phyloP scores from a whole-genome alignment of 2,329 filamentous ascomycete species.

The Aspergillus aculeatus region DNA sequence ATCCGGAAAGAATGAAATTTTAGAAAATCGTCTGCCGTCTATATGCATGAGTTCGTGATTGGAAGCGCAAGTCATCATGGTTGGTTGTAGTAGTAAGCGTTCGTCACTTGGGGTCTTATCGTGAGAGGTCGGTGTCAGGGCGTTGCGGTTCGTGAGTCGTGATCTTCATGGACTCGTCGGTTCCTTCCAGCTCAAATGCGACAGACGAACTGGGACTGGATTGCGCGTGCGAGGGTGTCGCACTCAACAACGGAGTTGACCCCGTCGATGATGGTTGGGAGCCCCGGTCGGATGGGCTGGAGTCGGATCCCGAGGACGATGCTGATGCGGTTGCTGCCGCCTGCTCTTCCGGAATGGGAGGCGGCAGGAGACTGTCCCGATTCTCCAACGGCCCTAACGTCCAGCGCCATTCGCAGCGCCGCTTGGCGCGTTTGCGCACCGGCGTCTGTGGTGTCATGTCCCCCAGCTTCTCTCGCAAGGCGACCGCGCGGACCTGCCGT shows the following conservation, averaged over 20 bases:
- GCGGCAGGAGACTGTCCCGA: background rate
- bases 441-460: conserved; percentile 53
- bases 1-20: background rate
- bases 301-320: background rate
- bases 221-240: conserved; percentile 8
- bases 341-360: conserved; percentile 3
- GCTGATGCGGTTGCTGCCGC: background rate
- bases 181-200: conserved; percentile 1
- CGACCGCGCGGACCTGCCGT: conserved; percentile 41
- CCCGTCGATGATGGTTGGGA: conserved; percentile 7
- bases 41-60: conserved; percentile 19
- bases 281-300: conserved; percentile 5
- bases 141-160: conserved; percentile 12
- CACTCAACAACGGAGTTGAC: background rate
- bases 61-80: conserved; percentile 11
- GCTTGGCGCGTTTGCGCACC: conserved; percentile 53
- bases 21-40: conserved; percentile 6
- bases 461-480: conserved; percentile 36
- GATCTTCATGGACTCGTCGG: conserved; percentile 6
- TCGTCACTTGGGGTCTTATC: conserved; percentile 5
- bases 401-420: conserved; percentile 58
- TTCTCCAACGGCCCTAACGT: conserved; percentile 51
- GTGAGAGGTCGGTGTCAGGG: conserved; percentile 3
- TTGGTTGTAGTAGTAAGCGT: background rate
- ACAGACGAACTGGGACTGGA: conserved; percentile 12